Evolutionary conservation across 108 stramenopile species (phyloP), one percentile per base, ranked within the genome.

Genomic region (Cyclostephanos invisitatus): DNA sequence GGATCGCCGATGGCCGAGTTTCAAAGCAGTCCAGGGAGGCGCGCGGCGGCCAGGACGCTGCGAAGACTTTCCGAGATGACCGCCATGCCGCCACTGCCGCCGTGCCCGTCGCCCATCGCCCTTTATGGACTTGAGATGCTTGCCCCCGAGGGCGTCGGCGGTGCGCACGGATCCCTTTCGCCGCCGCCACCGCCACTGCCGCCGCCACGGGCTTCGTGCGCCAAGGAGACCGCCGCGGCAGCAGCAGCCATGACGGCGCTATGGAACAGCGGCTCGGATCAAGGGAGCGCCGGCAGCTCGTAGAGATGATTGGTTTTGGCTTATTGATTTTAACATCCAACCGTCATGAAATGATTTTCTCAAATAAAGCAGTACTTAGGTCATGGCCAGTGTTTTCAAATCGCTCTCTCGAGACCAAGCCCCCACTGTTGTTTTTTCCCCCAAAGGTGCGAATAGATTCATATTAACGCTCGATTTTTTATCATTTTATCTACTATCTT

Each of bases 11-110:
- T 25, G 8, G 22, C 59, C 24, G 48, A 59, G 28, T 9, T n/a
- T 20, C 38, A 55, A 54, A 73, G 32, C 40, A 73, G 72, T 73
- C 72, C 72, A 0, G 53, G 62, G 6, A 57, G 64, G 42, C 56
- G 37, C 20, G 72, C 72, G 20, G 71, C 71, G 27, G 49, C 72
- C 22, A 24, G 2, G 2, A 24, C 64, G 38, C 49, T 73, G 38
- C 63, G 55, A 3, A 51, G 72, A 15, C 37, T 73, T 15, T 73
- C 72, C 14, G 12, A 42, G 62, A 21, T 44, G 25, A 32, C 40
- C 18, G 37, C 17, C 35, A 37, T 15, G 37, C 36, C 18, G 29
- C 37, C 36, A 1, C 28, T 61, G 60, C 36, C 44, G 44, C 12
- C 44, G 0, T 46, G 12, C 37, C 60, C 27, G 8, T 40, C 60